These are phyloP conservation scores for Astrothelium subdiscretum DNA, from an alignment of 495 filamentous ascomycete genomes.

Conservation along the genomic window DNA sequence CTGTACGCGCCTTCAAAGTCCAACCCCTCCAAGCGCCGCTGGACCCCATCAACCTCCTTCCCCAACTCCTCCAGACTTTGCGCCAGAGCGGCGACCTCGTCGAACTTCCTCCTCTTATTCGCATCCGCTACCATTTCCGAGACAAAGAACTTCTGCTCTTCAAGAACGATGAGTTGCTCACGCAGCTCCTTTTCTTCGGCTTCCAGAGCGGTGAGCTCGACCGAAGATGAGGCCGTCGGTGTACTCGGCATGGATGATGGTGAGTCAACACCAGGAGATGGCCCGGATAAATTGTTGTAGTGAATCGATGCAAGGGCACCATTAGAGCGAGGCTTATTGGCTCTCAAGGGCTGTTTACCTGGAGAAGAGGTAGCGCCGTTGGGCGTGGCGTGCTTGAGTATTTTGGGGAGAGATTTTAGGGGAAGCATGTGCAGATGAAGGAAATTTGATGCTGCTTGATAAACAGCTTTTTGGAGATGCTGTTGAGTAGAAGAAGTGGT, in stretches of 20 bases:
- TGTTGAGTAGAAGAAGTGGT: slow-evolving; percentile 60
- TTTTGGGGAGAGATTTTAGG: slow-evolving; percentile 70
- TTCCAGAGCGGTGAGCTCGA: slow-evolving; percentile 61
- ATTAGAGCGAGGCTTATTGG: slow-evolving; percentile 12
- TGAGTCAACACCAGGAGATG: background rate
- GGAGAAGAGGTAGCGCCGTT: slow-evolving; percentile 21
- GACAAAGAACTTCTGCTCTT: slow-evolving; percentile 91
- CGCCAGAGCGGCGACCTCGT: slow-evolving; percentile 72
- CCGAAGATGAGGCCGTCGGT: slow-evolving; percentile 11
- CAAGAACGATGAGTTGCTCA: slow-evolving; percentile 76
- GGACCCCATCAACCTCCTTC: slow-evolving; percentile 64
- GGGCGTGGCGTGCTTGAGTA: slow-evolving; percentile 60
- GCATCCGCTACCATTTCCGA: slow-evolving; percentile 79
- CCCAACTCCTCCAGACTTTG: slow-evolving; percentile 77
- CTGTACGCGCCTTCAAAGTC: slow-evolving; percentile 35
- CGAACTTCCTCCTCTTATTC: slow-evolving; percentile 68
- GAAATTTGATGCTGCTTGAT: slow-evolving; percentile 73
- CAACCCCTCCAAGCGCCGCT: slow-evolving; percentile 39
- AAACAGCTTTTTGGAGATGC: slow-evolving; percentile 71
- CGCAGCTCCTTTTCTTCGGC: slow-evolving; percentile 76
- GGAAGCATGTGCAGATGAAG: slow-evolving; percentile 88
- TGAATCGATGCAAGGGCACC: slow-evolving; percentile 49
- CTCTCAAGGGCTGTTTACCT: slow-evolving; percentile 28
- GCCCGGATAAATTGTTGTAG: slow-evolving; percentile 37
- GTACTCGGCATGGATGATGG: slow-evolving; percentile 15